phyloP scores from a whole-genome alignment of 2,329 filamentous ascomycete species.

The Fusarium globosum region DNA sequence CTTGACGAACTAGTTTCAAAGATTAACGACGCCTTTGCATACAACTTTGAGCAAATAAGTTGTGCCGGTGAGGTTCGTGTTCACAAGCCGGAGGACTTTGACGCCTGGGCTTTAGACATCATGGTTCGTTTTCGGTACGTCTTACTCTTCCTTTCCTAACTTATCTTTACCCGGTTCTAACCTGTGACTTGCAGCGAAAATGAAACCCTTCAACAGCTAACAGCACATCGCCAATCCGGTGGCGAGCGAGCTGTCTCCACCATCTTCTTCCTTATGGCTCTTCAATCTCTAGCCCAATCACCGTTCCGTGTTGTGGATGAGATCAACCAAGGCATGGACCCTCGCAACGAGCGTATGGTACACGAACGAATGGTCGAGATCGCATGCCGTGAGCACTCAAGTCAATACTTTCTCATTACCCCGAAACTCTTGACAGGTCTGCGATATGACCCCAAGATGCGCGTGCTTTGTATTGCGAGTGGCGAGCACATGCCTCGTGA shows the following conservation, averaged over 20 bases:
- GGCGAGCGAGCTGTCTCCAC: conserved; percentile 96
- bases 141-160: background rate
- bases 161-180: background rate
- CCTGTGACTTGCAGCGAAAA: conserved; percentile 66
- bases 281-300: conserved; percentile 91
- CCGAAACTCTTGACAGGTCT: conserved; percentile 91
- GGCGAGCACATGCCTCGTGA: conserved; percentile 77
- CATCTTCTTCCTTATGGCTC: conserved; percentile 98
- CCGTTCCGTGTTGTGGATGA: conserved; percentile 99
- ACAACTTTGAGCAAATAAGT: conserved; percentile 93
- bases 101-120: conserved; percentile 93
- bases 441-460: conserved; percentile 91
- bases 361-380: conserved; percentile 99
- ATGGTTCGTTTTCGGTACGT: conserved; percentile 91
- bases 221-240: conserved; percentile 93
- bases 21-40: conserved; percentile 91
- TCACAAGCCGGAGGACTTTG: conserved; percentile 92
- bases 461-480: conserved; percentile 90
- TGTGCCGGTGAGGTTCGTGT: conserved; percentile 92
- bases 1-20: conserved; percentile 80
- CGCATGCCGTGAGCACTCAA: conserved; percentile 84
- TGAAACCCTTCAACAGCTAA: conserved; percentile 85
- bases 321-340: conserved; percentile 99
- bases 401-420: conserved; percentile 95
- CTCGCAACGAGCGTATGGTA: conserved; percentile 96